These are phyloP conservation scores for Sarcodon sp. DNA, from an alignment of 768 basidiomycete genomes.

Conservation along the genomic window DNA sequence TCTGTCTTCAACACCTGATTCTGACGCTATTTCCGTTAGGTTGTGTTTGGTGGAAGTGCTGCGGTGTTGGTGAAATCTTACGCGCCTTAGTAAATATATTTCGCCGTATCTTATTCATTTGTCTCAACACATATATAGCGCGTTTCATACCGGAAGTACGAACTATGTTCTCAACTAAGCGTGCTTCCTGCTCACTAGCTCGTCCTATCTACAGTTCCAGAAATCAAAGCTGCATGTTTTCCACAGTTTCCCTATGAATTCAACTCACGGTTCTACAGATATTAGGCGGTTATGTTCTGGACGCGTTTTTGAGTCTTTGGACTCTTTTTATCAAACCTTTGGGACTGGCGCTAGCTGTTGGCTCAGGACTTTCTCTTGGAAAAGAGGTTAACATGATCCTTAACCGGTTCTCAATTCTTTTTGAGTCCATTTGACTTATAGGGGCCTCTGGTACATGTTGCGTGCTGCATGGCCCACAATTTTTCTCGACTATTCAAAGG, in stretches of 20 bases:
- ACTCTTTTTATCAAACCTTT: constrained; percentile 77
- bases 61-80: constrained; percentile 51
- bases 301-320: constrained; percentile 78
- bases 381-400: constrained; percentile 50
- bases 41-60: constrained; percentile 49
- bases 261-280: constrained; percentile 29
- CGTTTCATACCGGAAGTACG: constrained; percentile 74
- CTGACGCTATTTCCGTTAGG: constrained; percentile 20
- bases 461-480: constrained; percentile 70
- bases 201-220: constrained; percentile 39
- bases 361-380: constrained; percentile 73
- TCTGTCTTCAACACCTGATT: neutral
- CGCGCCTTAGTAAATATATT: constrained; percentile 49
- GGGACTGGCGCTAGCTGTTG: constrained; percentile 74
- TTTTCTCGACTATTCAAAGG: constrained; percentile 54
- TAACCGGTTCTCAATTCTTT: constrained; percentile 1
- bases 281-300: constrained; percentile 75
- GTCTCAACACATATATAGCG: constrained; percentile 22
- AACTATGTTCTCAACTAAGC: constrained; percentile 4
- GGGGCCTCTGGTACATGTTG: constrained; percentile 81
- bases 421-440: constrained; percentile 12
- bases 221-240: constrained; percentile 58
- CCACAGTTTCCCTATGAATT: neutral
- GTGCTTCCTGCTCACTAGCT: neutral
- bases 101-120: neutral